Percentiles rank a stretch among this genome's conserved stretches.
phyloP scores from a whole-genome alignment of 768 basidiomycete species.

The Sporobolomyces phaffii region DNA sequence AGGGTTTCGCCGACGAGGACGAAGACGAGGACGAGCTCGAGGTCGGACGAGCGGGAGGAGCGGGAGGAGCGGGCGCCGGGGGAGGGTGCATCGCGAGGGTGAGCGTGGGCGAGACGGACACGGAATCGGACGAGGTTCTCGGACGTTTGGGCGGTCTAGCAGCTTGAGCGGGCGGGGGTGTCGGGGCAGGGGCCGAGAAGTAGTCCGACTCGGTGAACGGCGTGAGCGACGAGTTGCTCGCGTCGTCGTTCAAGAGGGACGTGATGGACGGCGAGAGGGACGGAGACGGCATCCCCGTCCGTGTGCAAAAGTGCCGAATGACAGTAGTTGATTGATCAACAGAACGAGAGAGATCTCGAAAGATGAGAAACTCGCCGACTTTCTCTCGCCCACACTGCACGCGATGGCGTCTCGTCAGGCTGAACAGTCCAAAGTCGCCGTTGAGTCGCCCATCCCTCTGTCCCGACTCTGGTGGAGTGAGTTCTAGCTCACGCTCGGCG shows the following conservation, averaged over 20 bases:
- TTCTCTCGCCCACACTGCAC: too few relatives aligned
- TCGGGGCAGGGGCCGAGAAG: constrained; percentile 6
- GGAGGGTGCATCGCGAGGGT: neutral
- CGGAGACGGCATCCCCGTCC: constrained; percentile 14
- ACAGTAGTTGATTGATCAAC: too few relatives aligned
- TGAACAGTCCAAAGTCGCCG: constrained; percentile 12
- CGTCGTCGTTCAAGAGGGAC: constrained; percentile 11
- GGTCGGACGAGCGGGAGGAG: neutral
- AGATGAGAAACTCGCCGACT: too few relatives aligned
- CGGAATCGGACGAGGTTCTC: neutral
- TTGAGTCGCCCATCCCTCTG: neutral
- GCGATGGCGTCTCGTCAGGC: too few relatives aligned
- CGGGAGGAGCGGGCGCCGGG: neutral
- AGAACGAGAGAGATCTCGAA: too few relatives aligned
- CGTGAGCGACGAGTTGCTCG: neutral
- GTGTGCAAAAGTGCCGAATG: too few relatives aligned
- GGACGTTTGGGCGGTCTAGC: neutral
- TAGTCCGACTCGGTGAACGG: constrained; percentile 15
- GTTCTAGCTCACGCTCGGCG: too few relatives aligned
- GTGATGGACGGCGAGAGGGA: constrained; percentile 26
- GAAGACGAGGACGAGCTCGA: neutral
- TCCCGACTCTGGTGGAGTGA: neutral
- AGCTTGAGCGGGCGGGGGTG: neutral
- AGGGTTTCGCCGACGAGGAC: neutral
- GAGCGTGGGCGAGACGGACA: neutral